Evolutionary conservation across 2,329 filamentous ascomycete species (phyloP).

Genomic region (Phoma sp.): DNA sequence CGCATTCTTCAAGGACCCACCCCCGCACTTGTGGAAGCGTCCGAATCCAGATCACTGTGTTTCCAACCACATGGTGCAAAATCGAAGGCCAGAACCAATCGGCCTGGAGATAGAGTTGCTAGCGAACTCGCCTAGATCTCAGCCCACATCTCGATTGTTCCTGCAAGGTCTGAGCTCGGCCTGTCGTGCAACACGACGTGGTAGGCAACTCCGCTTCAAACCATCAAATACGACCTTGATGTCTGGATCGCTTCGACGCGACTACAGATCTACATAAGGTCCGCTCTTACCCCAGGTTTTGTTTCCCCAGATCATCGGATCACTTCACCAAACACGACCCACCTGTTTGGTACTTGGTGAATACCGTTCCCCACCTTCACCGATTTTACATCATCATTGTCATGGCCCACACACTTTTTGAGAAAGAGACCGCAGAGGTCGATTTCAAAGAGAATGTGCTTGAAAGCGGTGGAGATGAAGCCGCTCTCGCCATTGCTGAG

Average conservation of each 20-base stretch:
- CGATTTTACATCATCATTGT: background rate
- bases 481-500: slow-evolving; percentile 7
- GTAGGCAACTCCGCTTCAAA: slow-evolving; percentile 1
- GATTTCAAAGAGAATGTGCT: slow-evolving; percentile 1
- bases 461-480: background rate
- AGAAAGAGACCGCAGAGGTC: slow-evolving; percentile 1
- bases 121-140: background rate
- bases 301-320: slow-evolving; percentile 5
- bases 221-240: background rate
- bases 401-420: slow-evolving; percentile 1
- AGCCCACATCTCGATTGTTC: background rate
- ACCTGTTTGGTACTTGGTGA: slow-evolving; percentile 1
- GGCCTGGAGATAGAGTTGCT: background rate
- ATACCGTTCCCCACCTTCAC: background rate
- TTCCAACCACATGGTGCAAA: background rate
- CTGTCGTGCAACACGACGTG: background rate
- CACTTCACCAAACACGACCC: background rate
- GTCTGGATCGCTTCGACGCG: background rate
- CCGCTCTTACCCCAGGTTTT: slow-evolving; percentile 1
- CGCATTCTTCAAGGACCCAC: background rate
- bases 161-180: background rate
- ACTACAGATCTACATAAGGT: slow-evolving; percentile 3
- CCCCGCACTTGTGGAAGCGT: background rate
- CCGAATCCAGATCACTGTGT: background rate
- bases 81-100: background rate